Base-by-base conservation (phyloP, 2,329 filamentous ascomycete genomes). In the Pseudogymnoascus sp. region DNA sequence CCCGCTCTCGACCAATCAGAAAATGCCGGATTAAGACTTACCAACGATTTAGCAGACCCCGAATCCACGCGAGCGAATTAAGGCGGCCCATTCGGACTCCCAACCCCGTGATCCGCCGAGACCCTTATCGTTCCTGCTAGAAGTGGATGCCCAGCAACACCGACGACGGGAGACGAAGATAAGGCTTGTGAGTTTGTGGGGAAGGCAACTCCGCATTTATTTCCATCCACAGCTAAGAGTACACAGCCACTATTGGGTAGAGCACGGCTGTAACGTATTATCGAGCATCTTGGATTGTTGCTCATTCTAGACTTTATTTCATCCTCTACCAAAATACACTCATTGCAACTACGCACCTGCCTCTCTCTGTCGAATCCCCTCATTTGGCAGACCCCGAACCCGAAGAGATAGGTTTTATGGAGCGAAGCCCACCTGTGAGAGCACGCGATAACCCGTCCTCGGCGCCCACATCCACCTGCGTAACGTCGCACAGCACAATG, bases 181-280 rank as follows among this genome's bases (percentile, higher is more conserved):
- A 56, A 56, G 50, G 50, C 50, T 56, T 56, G 50, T 33, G 50
- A 56, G n/a, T 21, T 56, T 56, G 50, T 56, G 50, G 50, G 50
- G 50, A 56, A 56, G 10, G 50, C 50, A 56, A 56, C 50, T 56
- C 50, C 50, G 28, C 50, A 56, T 33, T 33, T 56, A 56, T 35
- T 56, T 21, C 50, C 35, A 56, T 56, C 47, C 47, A 56, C 47
- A 56, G n/a, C 10, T 12, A 18, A 12, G 38, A 42, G 40, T 14
- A 56, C 50, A 56, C 50, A 56, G 50, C 50, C 50, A 35, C 50
- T 21, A 56, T 56, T 56, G 50, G 50, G 50, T 31, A 56, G 28
- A 33, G 10, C 28, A 14, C 28, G 28, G 28, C 50, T 18, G 50
- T 56, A 56, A 56, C 50, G 16, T 33, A 56, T 56, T 56, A 56